phyloP scores from a whole-genome alignment of 805 yeast genomes.

The Myxozyma sirexii region DNA sequence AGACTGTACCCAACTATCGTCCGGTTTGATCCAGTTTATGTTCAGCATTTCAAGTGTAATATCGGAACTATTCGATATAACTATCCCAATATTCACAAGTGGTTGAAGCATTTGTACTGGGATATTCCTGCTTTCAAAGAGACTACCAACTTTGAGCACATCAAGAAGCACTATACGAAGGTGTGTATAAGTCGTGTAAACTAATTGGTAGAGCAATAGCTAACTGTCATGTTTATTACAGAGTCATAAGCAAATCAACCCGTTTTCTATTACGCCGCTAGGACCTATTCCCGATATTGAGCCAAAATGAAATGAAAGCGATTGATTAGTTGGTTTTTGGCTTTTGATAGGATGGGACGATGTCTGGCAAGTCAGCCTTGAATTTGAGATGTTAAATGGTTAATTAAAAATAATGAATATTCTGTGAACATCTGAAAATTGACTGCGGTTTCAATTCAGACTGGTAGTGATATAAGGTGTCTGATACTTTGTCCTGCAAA shows the following conservation, averaged over 20 bases:
- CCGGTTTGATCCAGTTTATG: conserved; percentile 91
- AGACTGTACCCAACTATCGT: conserved; percentile 84
- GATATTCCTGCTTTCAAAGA: conserved; percentile 66
- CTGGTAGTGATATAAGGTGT: no score
- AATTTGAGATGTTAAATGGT: no score
- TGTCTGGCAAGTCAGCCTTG: no score
- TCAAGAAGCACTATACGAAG: conserved; percentile 87
- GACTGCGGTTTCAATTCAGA: background rate
- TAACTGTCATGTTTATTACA: background rate
- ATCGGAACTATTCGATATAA: conserved; percentile 74
- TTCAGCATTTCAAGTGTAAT: conserved; percentile 94
- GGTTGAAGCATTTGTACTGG: conserved; percentile 88
- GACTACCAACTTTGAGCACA: conserved; percentile 86
- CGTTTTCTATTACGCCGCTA: conserved; percentile 77
- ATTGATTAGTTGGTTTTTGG: background rate
- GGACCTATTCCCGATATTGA: conserved; percentile 84
- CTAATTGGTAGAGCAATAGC: no score
- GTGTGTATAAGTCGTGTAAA: conserved; percentile 11
- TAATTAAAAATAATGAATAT: no score
- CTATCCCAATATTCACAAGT: conserved; percentile 75
- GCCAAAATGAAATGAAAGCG: conserved; percentile 40
- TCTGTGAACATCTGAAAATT: no score
- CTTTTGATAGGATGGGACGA: background rate
- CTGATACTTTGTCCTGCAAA: no score
- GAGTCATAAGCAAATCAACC: conserved; percentile 80